Evolutionary conservation across 2,329 filamentous ascomycete genomes (phyloP), one percentile per base, ranked within the genome.

Genomic region (Arthrobotrys sinensis): DNA sequence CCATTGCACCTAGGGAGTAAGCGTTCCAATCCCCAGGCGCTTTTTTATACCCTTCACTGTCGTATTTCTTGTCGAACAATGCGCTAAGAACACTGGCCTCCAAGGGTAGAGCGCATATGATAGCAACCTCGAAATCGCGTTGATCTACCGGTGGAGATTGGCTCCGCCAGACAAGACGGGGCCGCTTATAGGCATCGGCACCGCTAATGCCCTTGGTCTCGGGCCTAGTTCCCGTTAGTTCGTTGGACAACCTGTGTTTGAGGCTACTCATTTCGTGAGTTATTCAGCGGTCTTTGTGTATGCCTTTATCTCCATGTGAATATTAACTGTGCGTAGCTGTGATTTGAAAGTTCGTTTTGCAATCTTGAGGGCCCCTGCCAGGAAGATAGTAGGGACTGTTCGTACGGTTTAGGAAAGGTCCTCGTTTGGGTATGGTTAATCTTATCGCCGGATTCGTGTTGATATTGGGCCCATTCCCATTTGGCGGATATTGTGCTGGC

Each of bases 1-100:
- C 82, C 0, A 85, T 81, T 0, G 82, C 81, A 0, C 83, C 84
- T 0, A 81, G 80, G 0, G 73, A 80, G 66, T 85, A 85, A 0
- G 19, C 67, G 55, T 85, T 84, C 21, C 83, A 46, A 12, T 48
- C 45, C 16, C 45, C 45, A 1, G 45, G n/a, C 19, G 73, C 78
- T 5, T 34, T 55, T 10, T 11, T n/a, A 34, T 55, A 55, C 32
- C 1, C 32, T 10, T 34, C 14, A 14, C 80, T 55, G 1, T 83
- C 80, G 75, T 81, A 83, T 68, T 79, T 65, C 24, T 80, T 50
- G 55, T 83, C 82, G 40, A 83, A 80, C 28, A 81, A 65, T 6
- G 79, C 65, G 3, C 62, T 34, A 10, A 82, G 72, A 4, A 82
- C 82, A 46, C 82, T 80, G 28, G 80, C 79, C 66, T 84, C 83